Base-by-base conservation (phyloP, 352 stramenopile genomes). In the Phytophthora tentaculata region DNA sequence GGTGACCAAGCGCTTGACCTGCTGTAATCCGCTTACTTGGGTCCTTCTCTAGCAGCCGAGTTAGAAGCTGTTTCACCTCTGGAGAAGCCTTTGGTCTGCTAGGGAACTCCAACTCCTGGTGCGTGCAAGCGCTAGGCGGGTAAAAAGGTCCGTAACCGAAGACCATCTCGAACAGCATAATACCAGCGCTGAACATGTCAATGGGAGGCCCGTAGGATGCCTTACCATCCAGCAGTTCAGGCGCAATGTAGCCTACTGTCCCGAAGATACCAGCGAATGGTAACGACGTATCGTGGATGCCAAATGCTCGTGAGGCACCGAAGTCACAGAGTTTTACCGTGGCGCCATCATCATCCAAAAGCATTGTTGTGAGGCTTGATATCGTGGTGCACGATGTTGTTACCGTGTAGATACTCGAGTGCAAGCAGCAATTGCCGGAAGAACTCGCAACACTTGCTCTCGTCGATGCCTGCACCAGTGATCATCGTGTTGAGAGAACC, bases 341-440 rank as follows among this genome's bases (percentile, higher is more conserved):
- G 20, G 43, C 59, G 39, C 74, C 69, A 26, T 77, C 69, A 20
- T 83, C 69, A 41, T 90, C 77, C 24, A 96, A 60, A 37, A 96
- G 57, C 14, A 96, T n/a, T 69, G 61, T 96, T 96, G 59, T 89
- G 74, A 4, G 91, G 90, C 66, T 98, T 97, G 56, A 98, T 90
- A 68, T 98, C 92, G 51, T 94, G 88, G 69, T 98, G 92, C 14
- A 97, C 78, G 54, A 98, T 94, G 71, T 90, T 78, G 68, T 89
- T 79, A 22, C 43, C 32, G 61, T 92, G 84, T 35, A 92, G 65
- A 37, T 92, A 92, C 45, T 87, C 79, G 12, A 92, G 77, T 2
- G 84, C 84, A 2, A 77, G 73, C 37, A 92, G 63, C 26, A 92
- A 45, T 59, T 92, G 81, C 10, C 49, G 65, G n/a, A 90, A 90